Base-by-base conservation (phyloP, 73 alveolate genomes). In the Paramecium sexaurelia region DNA sequence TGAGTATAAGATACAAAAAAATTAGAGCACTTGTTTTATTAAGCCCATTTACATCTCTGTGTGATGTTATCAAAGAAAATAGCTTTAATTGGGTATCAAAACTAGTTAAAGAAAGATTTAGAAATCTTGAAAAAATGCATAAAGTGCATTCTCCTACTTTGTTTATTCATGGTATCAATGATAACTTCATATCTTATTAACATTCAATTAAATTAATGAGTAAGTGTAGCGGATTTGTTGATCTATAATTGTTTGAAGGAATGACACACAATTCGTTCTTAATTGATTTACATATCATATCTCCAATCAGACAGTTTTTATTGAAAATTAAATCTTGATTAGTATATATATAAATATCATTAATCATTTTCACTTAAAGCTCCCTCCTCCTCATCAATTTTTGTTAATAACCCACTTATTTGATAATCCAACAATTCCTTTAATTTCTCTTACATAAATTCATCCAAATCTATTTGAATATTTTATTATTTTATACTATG, bases 141-240 rank as follows among this genome's bases (percentile, higher is more conserved):
- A 61, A 61, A 61, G 43, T 61, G 26, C 22, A 26, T 29, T 29
- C 83, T 29, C 83, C 83, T 29, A 61, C 83, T 6, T 11, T 61
- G 83, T 91, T 98, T 85, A 97, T 98, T 66, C 99, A 98, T 95
- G 99, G 99, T 47, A 95, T 95, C 86, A 92, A 92, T 84, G 99
- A 98, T 85, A 98, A 84, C 67, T 91, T 98, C 45, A 97, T 98
- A 7, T 57, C 40, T 57, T 67, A 87, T 37, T 32, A 55, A 11
- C 93, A 87, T 43, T 87, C 93, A 1, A 35, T 87, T 0, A 37
- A 68, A 41, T 47, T 68, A 8, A 87, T 61, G 89, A 55, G 47
- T 75, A 15, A 27, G 27, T 22, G 29, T 17, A 33, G 37, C 19
- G 69, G 89, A 20, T 33, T 40, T 10, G 24, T 11, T 20, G 45